phyloP scores from a whole-genome alignment of 2,329 filamentous ascomycete species.

The Daldinia sp. region DNA sequence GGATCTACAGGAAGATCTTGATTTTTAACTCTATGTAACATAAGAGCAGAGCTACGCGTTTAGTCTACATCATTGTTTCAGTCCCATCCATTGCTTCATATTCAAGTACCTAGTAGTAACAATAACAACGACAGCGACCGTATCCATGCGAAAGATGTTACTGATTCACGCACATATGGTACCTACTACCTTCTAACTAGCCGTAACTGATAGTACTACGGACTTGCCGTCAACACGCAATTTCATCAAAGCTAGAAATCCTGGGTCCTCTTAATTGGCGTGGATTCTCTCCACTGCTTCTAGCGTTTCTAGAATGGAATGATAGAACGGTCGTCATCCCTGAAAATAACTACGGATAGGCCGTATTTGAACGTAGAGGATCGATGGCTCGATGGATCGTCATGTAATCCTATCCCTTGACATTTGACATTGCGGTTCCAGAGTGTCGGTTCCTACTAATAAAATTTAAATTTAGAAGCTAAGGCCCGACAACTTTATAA shows the following conservation, averaged over 20 bases:
- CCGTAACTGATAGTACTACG: conserved; percentile 14
- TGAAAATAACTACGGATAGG: conserved; percentile 18
- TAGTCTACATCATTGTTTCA: background rate
- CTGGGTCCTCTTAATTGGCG: conserved; percentile 2
- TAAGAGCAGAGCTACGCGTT: background rate
- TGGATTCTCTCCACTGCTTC: conserved; percentile 30
- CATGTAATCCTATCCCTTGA: conserved; percentile 17
- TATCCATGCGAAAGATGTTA: background rate
- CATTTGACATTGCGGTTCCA: conserved; percentile 14
- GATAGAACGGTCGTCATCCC: background rate
- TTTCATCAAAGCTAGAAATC: conserved; percentile 15
- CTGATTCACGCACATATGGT: background rate
- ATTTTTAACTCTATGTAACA: background rate
- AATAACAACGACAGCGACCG: background rate
- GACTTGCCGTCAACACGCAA: conserved; percentile 26
- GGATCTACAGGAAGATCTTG: background rate
- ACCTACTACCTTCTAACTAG: background rate
- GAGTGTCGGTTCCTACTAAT: background rate
- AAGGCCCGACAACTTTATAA: background rate
- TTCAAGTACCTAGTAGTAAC: background rate
- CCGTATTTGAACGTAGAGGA: conserved; percentile 21
- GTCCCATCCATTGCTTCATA: background rate
- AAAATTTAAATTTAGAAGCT: conserved; percentile 3
- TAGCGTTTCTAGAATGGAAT: conserved; percentile 36
- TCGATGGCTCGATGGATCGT: conserved; percentile 17